These are phyloP conservation scores for Dissophora ornata DNA, from an alignment of 192 early-diverging fungal species.

Conservation along the genomic window DNA sequence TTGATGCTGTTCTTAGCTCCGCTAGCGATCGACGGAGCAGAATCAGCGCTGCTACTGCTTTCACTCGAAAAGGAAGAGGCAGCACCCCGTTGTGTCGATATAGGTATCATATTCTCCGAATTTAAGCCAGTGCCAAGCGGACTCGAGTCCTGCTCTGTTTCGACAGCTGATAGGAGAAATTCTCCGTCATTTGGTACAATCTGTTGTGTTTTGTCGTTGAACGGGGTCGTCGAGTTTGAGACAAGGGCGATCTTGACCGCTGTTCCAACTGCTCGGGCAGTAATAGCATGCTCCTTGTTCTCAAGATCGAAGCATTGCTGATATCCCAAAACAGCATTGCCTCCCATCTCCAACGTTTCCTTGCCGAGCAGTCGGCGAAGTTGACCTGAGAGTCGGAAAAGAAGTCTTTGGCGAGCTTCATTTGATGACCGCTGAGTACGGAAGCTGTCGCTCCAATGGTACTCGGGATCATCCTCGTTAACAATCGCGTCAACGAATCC, in stretches of 20 bases:
- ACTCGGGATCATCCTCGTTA: conserved; percentile 82
- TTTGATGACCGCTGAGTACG: conserved; percentile 82
- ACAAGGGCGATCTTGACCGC: conserved; percentile 68
- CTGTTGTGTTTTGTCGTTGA: conserved; percentile 31
- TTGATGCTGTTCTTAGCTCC: conserved; percentile 51
- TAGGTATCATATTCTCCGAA: conserved; percentile 5
- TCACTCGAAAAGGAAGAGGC: conserved; percentile 30
- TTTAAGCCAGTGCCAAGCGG: conserved; percentile 5
- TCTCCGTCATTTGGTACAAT: conserved; percentile 34
- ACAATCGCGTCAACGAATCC: conserved; percentile 80
- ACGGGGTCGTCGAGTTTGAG: conserved; percentile 27
- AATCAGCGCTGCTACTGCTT: conserved; percentile 39
- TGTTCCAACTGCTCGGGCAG: conserved; percentile 80
- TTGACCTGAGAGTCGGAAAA: conserved; percentile 76
- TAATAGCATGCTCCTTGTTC: conserved; percentile 76
- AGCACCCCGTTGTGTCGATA: conserved; percentile 11
- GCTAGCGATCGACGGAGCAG: conserved; percentile 46
- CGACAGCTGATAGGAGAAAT: conserved; percentile 18
- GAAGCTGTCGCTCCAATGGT: conserved; percentile 85
- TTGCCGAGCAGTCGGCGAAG: conserved; percentile 78
- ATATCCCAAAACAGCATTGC: conserved; percentile 80
- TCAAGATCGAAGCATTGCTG: conserved; percentile 84
- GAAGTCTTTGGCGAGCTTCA: conserved; percentile 75
- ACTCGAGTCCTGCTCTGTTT: conserved; percentile 13
- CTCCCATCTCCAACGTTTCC: conserved; percentile 78